Conservation (phyloP, 148 eudicot species). For the Arctostaphylos glauca region DNA sequence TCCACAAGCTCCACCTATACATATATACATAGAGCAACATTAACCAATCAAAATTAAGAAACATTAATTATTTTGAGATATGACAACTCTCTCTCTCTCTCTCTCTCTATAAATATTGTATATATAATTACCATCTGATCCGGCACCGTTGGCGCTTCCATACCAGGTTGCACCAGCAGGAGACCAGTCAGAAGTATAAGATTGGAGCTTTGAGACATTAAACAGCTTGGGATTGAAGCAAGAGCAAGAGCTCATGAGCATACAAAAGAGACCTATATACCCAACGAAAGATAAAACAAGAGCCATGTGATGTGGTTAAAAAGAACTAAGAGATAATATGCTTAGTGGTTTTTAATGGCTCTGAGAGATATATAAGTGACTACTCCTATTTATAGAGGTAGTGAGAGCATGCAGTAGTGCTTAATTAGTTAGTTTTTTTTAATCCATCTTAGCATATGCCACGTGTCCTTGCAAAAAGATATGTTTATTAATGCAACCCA, state of each 20-base stretch:
- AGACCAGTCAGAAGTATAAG: conserved; percentile 27
- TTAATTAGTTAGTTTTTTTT: neutral
- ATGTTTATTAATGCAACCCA: too few relatives aligned
- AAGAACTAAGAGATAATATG: too few relatives aligned
- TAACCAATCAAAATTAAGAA: neutral
- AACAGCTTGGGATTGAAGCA: conserved; percentile 40
- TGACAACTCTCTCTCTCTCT: neutral
- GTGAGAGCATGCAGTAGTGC: neutral
- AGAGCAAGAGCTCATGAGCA: conserved; percentile 24
- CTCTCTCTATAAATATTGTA: too few relatives aligned
- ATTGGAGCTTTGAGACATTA: conserved; percentile 27
- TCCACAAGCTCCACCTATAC: conserved; percentile 86
- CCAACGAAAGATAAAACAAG: conserved; percentile 6
- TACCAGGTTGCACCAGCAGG: conserved; percentile 66
- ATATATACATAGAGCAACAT: neutral
- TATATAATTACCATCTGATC: conserved; percentile 50
- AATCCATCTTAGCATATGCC: neutral
- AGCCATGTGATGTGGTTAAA: conserved; percentile 6
- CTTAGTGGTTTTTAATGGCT: neutral
- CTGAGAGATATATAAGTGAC: neutral
- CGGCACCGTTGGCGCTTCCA: conserved; percentile 53
- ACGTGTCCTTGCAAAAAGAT: neutral
- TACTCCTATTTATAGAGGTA: conserved; percentile 18
- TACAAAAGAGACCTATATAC: conserved; percentile 8
- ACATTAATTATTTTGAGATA: neutral